phyloP scores from a whole-genome alignment of 1,284 basidiomycete species.

The Cutaneotrichosporon dermatis region DNA sequence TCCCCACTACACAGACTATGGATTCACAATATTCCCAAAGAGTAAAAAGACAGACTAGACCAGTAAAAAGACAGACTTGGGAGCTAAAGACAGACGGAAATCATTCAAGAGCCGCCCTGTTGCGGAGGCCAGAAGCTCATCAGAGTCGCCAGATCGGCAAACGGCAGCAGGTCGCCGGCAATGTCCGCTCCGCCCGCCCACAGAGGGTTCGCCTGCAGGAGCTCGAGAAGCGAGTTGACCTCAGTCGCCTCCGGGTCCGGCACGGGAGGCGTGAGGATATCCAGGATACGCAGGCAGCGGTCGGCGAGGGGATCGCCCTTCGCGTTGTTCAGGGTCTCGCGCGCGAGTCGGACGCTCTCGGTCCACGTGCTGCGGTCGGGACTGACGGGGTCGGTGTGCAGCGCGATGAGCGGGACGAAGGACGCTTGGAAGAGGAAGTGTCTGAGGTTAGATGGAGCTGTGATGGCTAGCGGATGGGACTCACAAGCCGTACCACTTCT shows the following conservation, averaged over 20 bases:
- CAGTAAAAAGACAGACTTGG: too few species aligned
- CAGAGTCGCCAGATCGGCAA: constrained; percentile 19
- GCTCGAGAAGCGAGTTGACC: constrained; percentile 7
- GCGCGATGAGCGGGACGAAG: constrained; percentile 26
- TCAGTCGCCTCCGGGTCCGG: constrained; percentile 2
- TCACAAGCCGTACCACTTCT: constrained; percentile 28
- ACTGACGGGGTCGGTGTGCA: constrained; percentile 20
- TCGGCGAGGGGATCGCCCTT: constrained; percentile 21
- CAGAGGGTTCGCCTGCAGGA: constrained; percentile 14
- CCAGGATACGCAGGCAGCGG: constrained; percentile 19
- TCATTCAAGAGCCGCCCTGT: neutral
- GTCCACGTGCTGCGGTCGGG: constrained; percentile 9
- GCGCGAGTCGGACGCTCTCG: constrained; percentile 16
- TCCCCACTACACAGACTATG: too few species aligned
- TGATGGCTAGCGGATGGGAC: neutral
- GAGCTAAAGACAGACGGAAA: too few species aligned
- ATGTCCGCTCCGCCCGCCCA: constrained; percentile 9
- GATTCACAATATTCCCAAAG: too few species aligned
- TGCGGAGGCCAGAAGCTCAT: constrained; percentile 14
- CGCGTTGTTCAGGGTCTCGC: constrained; percentile 12
- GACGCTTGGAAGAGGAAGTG: constrained; percentile 30
- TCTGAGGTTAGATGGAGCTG: constrained; percentile 8
- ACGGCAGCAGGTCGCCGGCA: constrained; percentile 16
- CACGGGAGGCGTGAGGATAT: constrained; percentile 13
- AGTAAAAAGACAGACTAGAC: too few species aligned